Base-by-base conservation (phyloP, 2,329 filamentous ascomycete species). In the Podosphaera xanthii region DNA sequence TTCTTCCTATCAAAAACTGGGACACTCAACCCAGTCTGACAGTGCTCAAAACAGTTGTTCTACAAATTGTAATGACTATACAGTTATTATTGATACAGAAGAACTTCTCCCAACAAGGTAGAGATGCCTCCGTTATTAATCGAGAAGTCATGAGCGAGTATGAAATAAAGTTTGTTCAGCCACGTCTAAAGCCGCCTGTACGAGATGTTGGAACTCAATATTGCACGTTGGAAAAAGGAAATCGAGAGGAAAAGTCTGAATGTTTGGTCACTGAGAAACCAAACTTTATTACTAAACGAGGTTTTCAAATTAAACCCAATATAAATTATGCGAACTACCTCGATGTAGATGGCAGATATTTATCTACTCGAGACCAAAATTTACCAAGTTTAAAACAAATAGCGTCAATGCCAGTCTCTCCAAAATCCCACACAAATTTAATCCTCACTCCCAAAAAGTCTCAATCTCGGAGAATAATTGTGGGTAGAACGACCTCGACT, bases 71-170 rank as follows among this genome's bases (percentile, higher is more conserved):
- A 1, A 74, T 98, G 12, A 90, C 90, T 0, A 73, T 77, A 1
- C 87, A 96, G 70, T 77, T 97, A 63, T 77, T 82, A 58, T 74
- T 87, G 36, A 74, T 97, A 57, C 83, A 85, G 61, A 78, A 77
- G 1, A 81, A 77, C 40, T 97, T 91, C 71, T 77, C 80, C 2
- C 90, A 91, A 69, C 90, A 97, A 69, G 81, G 80, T 61, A 94
- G 89, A 69, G 92, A 98, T 70, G 81, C 80, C 1, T 77, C 82
- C 1, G 77, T 96, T 54, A 85, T 98, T 60, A 88, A 94, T 65
- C 88, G 85, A 65, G 87, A 97, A 71, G 91, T 97, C 4, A 77
- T 97, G 72, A 84, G 89, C 69, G 92, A 98, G 72, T 98, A 98
- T 69, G 88, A 97, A 69, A 87, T 82, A 65, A 98, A 98, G 73